phyloP scores from a whole-genome alignment of 495 filamentous ascomycete species.

The Tuber melanosporum region DNA sequence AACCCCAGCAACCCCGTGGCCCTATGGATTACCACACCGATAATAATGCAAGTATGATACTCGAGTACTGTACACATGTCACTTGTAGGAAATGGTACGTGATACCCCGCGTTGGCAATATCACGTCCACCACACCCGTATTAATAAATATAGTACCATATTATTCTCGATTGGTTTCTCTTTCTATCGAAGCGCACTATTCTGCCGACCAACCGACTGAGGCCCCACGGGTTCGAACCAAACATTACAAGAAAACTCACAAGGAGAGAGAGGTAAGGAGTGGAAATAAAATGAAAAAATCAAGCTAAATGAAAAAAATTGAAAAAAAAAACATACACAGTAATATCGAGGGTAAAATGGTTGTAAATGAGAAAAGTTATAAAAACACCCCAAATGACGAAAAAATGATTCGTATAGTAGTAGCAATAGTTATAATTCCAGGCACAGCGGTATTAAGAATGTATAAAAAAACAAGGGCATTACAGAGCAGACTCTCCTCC shows the following conservation, averaged over 20 bases:
- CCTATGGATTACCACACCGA: not conserved
- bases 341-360: not conserved
- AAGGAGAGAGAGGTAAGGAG: not conserved
- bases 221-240: not conserved
- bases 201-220: not conserved
- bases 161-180: not conserved
- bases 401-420: slow-evolving; percentile 2
- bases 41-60: not conserved
- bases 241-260: not conserved
- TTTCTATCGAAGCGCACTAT: not conserved
- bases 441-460: not conserved
- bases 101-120: not conserved
- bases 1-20: not conserved
- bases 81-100: not conserved
- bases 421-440: not conserved
- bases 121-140: not conserved
- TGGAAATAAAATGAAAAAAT: not conserved
- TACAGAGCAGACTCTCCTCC: not conserved
- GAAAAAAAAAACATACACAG: not conserved
- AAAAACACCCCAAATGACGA: not conserved
- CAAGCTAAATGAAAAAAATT: not conserved
- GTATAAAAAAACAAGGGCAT: not conserved
- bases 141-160: not conserved
- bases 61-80: not conserved
- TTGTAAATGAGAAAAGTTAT: not conserved